Evolutionary conservation across 768 basidiomycete species (phyloP).

Genomic region (Pleurotus giganteus): DNA sequence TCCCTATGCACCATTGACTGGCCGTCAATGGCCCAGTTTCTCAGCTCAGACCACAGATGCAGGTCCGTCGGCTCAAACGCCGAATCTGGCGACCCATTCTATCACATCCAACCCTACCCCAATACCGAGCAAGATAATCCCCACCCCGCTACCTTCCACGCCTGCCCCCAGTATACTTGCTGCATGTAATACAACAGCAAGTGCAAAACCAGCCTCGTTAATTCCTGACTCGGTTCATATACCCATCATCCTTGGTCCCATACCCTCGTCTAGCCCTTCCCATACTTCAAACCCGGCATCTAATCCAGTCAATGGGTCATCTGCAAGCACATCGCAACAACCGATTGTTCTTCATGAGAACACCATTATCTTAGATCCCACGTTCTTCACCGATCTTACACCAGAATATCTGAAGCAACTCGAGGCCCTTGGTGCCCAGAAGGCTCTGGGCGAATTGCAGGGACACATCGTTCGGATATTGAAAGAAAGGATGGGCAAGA

Average conservation of each 20-base stretch:
- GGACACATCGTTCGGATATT: conserved; percentile 82
- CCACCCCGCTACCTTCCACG: conserved; percentile 16
- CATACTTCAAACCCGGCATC: conserved; percentile 9
- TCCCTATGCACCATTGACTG: conserved; percentile 14
- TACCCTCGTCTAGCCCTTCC: conserved; percentile 44
- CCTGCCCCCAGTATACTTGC: conserved; percentile 11
- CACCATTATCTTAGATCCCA: conserved; percentile 80
- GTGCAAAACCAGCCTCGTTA: conserved; percentile 13
- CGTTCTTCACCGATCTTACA: conserved; percentile 77
- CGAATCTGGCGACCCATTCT: not conserved
- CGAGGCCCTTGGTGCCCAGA: conserved; percentile 78
- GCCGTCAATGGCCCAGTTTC: conserved; percentile 9
- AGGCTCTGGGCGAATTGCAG: conserved; percentile 79
- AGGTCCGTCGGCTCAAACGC: conserved; percentile 3
- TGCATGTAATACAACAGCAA: conserved; percentile 15
- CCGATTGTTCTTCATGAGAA: conserved; percentile 81
- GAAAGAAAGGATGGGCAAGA: conserved; percentile 65
- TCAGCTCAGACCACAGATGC: conserved; percentile 11
- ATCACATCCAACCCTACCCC: conserved; percentile 17
- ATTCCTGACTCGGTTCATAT: conserved; percentile 58
- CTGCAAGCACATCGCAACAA: not conserved
- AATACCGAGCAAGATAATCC: conserved; percentile 27
- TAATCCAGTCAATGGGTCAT: conserved; percentile 2
- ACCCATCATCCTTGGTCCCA: conserved; percentile 75
- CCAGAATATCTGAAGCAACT: conserved; percentile 71